Evolutionary conservation across 768 basidiomycete genomes (phyloP), one percentile per base, ranked within the genome.

Genomic region (Phlegmacium glaucopus): DNA sequence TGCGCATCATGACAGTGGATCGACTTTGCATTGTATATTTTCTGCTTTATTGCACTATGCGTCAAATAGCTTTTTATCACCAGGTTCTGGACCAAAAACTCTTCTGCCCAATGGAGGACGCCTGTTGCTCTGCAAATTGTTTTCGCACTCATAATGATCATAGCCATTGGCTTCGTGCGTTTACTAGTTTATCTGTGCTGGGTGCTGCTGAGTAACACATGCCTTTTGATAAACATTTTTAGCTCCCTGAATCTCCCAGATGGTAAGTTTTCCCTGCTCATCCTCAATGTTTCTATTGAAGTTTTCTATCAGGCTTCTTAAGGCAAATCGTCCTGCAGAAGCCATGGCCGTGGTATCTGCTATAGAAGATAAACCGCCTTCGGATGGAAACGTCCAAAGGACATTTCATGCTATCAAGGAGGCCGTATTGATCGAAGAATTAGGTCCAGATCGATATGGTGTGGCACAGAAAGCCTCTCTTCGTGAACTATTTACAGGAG

Each of bases 341-440:
- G 79, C 82, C 0, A 65, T 77, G 25, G 79, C 79, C 4, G 80
- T 83, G 34, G 78, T 85, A 39, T 77, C 78, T n/a, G 80, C 80
- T 2, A 66, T 85, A 16, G 81, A 80, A 13, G 73, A 79, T 45
- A 78, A 73, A 43, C 67, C 75, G 0, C 60, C 70, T 37, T 70
- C 72, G 22, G 74, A 82, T 52, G 58, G 67, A 1, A 60, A 61
- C 1, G 77, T 83, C 1, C 71, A 71, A 46, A 72, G 70, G 39
- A 80, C 77, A 6, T 83, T 72, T 55, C 70, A 71, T 29, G 81
- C 75, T 26, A 81, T 80, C 45, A 64, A 67, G 29, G 80, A 83
- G 56, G 74, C 78, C 4, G 69, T 82, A 17, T 60, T 70, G 18
- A 61, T 75, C 11, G 78, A 82, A 53, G 62, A 57, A 7, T 18